These are phyloP conservation scores for Suhomyces chickasaworum DNA, from an alignment of 1,139 yeast species.

Conservation along the genomic window DNA sequence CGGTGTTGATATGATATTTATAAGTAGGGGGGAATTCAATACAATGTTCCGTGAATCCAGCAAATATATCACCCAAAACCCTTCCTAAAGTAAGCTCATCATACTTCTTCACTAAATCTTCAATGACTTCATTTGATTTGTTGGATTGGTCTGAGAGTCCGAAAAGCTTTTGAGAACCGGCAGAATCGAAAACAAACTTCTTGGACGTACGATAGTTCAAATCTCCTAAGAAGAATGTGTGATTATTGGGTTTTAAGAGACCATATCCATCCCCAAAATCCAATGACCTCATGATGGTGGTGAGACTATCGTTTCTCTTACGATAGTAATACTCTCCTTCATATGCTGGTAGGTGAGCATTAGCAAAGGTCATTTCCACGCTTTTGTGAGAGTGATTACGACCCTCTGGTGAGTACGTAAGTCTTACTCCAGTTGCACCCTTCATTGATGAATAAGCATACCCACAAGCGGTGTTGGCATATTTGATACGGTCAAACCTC, in stretches of 20 bases:
- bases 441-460: slow-evolving; percentile 62
- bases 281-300: slow-evolving; percentile 52
- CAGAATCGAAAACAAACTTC: slow-evolving; percentile 18
- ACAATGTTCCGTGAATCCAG: slow-evolving; percentile 64
- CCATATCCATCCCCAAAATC: slow-evolving; percentile 64
- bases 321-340: slow-evolving; percentile 58
- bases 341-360: slow-evolving; percentile 73
- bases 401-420: slow-evolving; percentile 36
- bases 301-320: slow-evolving; percentile 55
- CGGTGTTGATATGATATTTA: slow-evolving; percentile 57
- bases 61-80: slow-evolving; percentile 48
- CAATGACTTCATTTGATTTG: slow-evolving; percentile 17
- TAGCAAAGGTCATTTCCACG: slow-evolving; percentile 59
- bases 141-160: slow-evolving; percentile 12
- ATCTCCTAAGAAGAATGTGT: slow-evolving; percentile 79
- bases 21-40: slow-evolving; percentile 75
- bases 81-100: slow-evolving; percentile 64
- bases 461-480: slow-evolving; percentile 55
- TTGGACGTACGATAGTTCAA: slow-evolving; percentile 70
- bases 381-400: slow-evolving; percentile 14
- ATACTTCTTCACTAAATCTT: slow-evolving; percentile 31
- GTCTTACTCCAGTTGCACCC: slow-evolving; percentile 69
- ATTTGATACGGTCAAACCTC: slow-evolving; percentile 30
- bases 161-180: slow-evolving; percentile 2
- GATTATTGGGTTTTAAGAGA: slow-evolving; percentile 56